Evolutionary conservation across 169 alveolate species (phyloP).

Genomic region (Neospora caninum): DNA sequence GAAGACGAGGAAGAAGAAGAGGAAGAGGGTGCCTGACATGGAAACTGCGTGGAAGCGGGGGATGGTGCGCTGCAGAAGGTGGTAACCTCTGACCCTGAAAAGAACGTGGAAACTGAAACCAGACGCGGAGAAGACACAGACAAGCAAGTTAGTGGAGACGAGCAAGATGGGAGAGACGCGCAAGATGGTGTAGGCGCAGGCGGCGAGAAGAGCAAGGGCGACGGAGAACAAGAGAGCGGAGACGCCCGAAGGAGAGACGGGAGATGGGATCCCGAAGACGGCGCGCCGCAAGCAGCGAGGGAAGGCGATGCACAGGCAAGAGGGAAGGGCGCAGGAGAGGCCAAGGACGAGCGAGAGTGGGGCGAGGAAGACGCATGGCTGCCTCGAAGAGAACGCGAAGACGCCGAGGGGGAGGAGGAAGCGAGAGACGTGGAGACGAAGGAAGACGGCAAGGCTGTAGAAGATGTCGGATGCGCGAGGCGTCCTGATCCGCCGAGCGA

Average conservation of each 20-base stretch:
- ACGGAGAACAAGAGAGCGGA: not conserved
- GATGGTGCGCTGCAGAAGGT: not conserved
- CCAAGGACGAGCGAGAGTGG: not conserved
- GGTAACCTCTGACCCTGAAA: not conserved
- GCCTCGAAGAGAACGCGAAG: not conserved
- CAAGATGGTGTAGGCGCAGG: not conserved
- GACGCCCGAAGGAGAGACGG: not conserved
- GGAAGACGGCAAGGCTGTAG: not conserved
- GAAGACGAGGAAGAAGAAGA: no score
- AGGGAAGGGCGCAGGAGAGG: not conserved
- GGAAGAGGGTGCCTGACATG: not conserved
- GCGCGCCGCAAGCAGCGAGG: not conserved
- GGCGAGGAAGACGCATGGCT: not conserved
- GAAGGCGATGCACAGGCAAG: not conserved
- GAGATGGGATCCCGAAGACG: not conserved
- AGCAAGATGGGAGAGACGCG: not conserved
- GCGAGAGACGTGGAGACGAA: not conserved
- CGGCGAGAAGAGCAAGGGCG: not conserved
- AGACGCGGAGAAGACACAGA: not conserved
- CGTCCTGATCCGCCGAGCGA: no score
- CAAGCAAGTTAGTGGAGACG: not conserved
- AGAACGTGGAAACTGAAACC: not conserved
- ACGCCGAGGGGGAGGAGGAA: not conserved
- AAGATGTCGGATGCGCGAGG: no score
- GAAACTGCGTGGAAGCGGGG: not conserved